Percentiles rank a stretch among this genome's conserved stretches.
Conservation (phyloP, 805 yeast genomes). For the Candida lessepsii region DNA sequence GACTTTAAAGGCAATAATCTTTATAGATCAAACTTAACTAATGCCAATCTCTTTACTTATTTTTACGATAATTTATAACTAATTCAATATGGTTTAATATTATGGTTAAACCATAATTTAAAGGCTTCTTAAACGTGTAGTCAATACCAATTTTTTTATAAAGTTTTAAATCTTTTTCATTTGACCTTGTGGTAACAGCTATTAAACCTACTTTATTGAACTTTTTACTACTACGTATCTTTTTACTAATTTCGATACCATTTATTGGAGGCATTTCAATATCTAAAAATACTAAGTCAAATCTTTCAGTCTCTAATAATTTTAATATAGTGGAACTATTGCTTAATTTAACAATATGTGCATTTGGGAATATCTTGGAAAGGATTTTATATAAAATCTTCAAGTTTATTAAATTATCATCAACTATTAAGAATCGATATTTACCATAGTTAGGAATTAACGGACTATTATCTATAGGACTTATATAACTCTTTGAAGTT, state of each 20-base stretch:
- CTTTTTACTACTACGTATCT: slow-evolving; percentile 15
- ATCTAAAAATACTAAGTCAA: slow-evolving; percentile 39
- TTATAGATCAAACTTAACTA: too few species aligned
- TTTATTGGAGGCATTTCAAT: slow-evolving; percentile 45
- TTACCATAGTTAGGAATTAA: slow-evolving; percentile 18
- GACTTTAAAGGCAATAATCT: too few species aligned
- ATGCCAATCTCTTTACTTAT: too few species aligned
- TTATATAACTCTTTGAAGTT: slow-evolving; percentile 9
- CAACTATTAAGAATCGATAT: slow-evolving; percentile 32
- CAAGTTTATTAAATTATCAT: slow-evolving; percentile 42
- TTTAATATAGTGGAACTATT: slow-evolving; percentile 30
- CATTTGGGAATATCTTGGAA: slow-evolving; percentile 32
- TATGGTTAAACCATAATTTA: slow-evolving; percentile 21
- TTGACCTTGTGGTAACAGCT: slow-evolving; percentile 40
- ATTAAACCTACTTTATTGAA: slow-evolving; percentile 29
- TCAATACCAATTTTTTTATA: slow-evolving; percentile 40
- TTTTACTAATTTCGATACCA: slow-evolving; percentile 38
- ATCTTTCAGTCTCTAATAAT: slow-evolving; percentile 16
- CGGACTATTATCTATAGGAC: slow-evolving; percentile 16
- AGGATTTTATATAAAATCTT: slow-evolving; percentile 34
- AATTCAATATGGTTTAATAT: slow-evolving; percentile 18
- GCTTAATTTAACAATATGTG: slow-evolving; percentile 25
- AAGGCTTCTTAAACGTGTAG: slow-evolving; percentile 41
- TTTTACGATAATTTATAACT: slow-evolving; percentile 15
- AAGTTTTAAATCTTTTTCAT: slow-evolving; percentile 25